A percentile compares a stretch with the other conserved stretches of the same genome.
Conservation (phyloP, 768 basidiomycete genomes). For the Paxillus involutus region DNA sequence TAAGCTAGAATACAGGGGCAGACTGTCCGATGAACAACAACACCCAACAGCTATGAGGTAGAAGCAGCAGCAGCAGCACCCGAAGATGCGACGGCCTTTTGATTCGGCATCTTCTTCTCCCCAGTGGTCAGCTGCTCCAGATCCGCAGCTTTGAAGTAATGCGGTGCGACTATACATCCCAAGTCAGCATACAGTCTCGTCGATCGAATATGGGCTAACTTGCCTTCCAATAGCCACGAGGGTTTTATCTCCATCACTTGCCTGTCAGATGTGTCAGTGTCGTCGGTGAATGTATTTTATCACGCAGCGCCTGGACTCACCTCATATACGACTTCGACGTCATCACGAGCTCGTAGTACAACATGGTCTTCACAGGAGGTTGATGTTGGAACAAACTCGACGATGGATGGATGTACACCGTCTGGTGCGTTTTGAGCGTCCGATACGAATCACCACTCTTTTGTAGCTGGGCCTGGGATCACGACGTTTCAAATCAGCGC, state of each 20-base stretch:
- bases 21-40: not conserved
- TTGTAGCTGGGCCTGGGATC: constrained; percentile 77
- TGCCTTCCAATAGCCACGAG: constrained; percentile 88
- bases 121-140: constrained; percentile 76
- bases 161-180: constrained; percentile 74
- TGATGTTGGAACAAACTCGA: constrained; percentile 94
- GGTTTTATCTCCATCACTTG: constrained; percentile 99
- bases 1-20: not conserved
- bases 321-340: constrained; percentile 97
- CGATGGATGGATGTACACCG: constrained; percentile 95
- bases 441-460: constrained; percentile 97
- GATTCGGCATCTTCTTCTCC: constrained; percentile 92
- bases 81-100: constrained; percentile 54
- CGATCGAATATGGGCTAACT: constrained; percentile 19
- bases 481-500: not conserved
- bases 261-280: constrained; percentile 33
- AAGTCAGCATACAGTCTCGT: not conserved
- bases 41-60: constrained; percentile 1
- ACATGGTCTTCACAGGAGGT: constrained; percentile 84
- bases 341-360: constrained; percentile 98
- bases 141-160: constrained; percentile 90
- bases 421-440: constrained; percentile 94
- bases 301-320: constrained; percentile 31
- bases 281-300: not conserved
- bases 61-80: constrained; percentile 11